Conservation (phyloP, 2,329 filamentous ascomycete genomes). For the Aspergillus udagawae region DNA sequence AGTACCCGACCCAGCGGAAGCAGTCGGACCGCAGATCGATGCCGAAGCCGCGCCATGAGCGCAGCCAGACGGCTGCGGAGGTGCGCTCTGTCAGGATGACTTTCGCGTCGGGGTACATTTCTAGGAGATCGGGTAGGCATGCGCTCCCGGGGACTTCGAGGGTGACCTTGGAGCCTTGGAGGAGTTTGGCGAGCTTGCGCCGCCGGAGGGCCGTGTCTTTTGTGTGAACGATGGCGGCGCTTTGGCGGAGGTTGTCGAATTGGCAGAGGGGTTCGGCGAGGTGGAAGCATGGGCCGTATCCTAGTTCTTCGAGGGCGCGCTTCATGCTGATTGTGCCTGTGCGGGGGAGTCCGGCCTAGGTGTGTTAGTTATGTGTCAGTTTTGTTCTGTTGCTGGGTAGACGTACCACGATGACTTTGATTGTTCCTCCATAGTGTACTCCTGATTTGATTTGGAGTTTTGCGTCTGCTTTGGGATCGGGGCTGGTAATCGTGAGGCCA, state of each 20-base stretch:
- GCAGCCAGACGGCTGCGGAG: conserved; percentile 12
- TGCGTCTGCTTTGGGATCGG: conserved; percentile 9
- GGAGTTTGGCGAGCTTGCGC: conserved; percentile 7
- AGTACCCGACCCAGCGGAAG: conserved; percentile 16
- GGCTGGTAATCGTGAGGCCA: conserved; percentile 8
- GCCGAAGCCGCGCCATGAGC: conserved; percentile 13
- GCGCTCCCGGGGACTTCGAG: conserved; percentile 14
- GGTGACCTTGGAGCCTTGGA: conserved; percentile 10
- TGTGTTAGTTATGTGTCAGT: neutral
- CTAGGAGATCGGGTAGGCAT: conserved; percentile 11
- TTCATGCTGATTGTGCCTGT: conserved; percentile 18
- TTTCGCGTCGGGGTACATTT: conserved; percentile 13
- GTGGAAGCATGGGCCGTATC: conserved; percentile 13
- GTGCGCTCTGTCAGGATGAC: conserved; percentile 11
- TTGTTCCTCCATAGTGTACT: conserved; percentile 6
- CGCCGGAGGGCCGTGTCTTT: conserved; percentile 13
- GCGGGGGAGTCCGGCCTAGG: conserved; percentile 15
- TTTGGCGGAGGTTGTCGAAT: conserved; percentile 11
- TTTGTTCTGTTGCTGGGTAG: neutral
- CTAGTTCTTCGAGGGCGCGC: conserved; percentile 14
- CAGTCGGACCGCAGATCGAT: conserved; percentile 12
- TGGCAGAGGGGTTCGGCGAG: conserved; percentile 14
- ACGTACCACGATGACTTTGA: conserved; percentile 14
- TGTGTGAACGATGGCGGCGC: conserved; percentile 12
- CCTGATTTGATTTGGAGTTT: conserved; percentile 4